Evolutionary conservation across 2,329 filamentous ascomycete genomes (phyloP), one percentile per base, ranked within the genome.

Genomic region (Curvularia verruculosa): DNA sequence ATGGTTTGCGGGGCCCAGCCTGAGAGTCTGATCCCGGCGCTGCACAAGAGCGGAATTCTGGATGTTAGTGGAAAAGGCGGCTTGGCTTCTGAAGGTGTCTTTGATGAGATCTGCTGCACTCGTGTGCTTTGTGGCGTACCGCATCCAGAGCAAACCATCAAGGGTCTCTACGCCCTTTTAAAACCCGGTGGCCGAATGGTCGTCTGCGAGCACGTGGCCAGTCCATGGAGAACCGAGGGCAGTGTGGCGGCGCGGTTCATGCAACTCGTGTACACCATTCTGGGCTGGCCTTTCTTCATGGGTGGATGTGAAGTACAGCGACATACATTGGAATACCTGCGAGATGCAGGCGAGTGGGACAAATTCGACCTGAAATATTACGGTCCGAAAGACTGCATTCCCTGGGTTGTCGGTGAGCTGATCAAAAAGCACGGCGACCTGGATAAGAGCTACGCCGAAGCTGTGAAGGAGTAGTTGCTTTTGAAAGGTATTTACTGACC

Each of bases 41-140:
- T 82, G 48, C 67, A 71, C 46, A 78, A 77, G 61, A 73, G 75
- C n/a, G 80, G 78, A 0, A 62, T 83, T 3, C 52, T 80, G 3
- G 51, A 70, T 6, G 41, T 64, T 0, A 57, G 63, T 29, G 69
- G 65, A 12, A 65, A 66, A 1, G 50, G 63, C 2, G 68, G 66
- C 2, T 53, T 61, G 18, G 67, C 65, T 8, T 68, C 60, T 6
- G 69, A 68, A 2, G 79, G 79, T 0, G 62, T 84, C 0, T 84
- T 86, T 44, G 84, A 87, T 63, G 82, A 82, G 12, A 82, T 86
- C 45, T 72, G 84, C 47, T 83, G 81, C 56, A 72, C 84, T 9
- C 77, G 83, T 0, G 84, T 85, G 1, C 70, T 86, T 2, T 87
- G 84, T 60, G 82, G 82, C 3, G 81, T 86, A 8, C 81, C 83